Evolutionary conservation across 2,329 filamentous ascomycete genomes (phyloP).

Genomic region (Aspergillus nomiae): DNA sequence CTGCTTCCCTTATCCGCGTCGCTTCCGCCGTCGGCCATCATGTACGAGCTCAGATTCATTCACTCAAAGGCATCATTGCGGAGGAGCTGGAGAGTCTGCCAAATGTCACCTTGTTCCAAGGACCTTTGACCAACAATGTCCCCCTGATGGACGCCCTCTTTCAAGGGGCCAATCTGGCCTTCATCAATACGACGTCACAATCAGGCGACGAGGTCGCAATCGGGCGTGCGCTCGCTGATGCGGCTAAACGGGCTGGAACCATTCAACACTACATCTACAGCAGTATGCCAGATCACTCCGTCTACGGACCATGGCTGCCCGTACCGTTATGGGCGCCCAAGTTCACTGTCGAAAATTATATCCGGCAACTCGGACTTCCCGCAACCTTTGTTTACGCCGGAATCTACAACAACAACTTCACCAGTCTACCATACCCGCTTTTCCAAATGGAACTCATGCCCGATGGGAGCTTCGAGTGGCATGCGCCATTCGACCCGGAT

Average conservation of each 20-base stretch:
- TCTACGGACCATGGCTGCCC: slow-evolving; percentile 79
- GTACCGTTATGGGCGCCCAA: slow-evolving; percentile 91
- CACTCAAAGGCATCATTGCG: slow-evolving; percentile 82
- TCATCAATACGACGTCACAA: slow-evolving; percentile 97
- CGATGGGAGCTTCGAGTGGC: slow-evolving; percentile 88
- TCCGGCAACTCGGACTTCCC: slow-evolving; percentile 77
- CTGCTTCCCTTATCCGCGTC: slow-evolving; percentile 90
- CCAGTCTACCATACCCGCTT: slow-evolving; percentile 83
- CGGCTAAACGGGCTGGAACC: slow-evolving; percentile 74
- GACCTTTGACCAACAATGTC: slow-evolving; percentile 69
- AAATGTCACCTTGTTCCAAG: slow-evolving; percentile 73
- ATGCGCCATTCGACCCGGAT: slow-evolving; percentile 88
- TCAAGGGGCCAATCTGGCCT: slow-evolving; percentile 80
- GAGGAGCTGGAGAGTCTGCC: slow-evolving; percentile 80
- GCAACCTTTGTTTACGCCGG: slow-evolving; percentile 94
- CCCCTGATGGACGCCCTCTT: slow-evolving; percentile 77
- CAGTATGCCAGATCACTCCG: slow-evolving; percentile 92
- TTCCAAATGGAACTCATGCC: slow-evolving; percentile 90
- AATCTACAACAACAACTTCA: slow-evolving; percentile 99
- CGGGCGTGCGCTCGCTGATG: slow-evolving; percentile 83
- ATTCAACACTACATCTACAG: slow-evolving; percentile 94
- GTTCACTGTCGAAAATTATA: slow-evolving; percentile 88
- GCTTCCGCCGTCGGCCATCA: slow-evolving; percentile 91
- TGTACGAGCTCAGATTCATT: slow-evolving; percentile 88
- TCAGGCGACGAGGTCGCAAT: slow-evolving; percentile 85